Base-by-base conservation (phyloP, 1,284 basidiomycete genomes). In the Singerocomus inundabilis region DNA sequence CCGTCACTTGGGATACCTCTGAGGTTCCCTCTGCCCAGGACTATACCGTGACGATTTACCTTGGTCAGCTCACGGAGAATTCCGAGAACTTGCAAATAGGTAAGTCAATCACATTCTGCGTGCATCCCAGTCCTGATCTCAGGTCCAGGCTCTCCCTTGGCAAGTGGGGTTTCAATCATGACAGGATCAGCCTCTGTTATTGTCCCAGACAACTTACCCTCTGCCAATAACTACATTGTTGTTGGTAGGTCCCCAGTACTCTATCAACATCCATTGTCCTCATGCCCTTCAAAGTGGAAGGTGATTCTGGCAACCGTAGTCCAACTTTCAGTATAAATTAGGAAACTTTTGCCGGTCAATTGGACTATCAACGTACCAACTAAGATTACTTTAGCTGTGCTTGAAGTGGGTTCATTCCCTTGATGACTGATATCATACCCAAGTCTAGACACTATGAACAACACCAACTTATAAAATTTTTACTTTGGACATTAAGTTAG, bases 51-150 rank as follows among this genome's bases (percentile, higher is more conserved):
- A 25, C 56, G n/a, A 31, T 77, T 38, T 48, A 73, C 8, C 67
- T 78, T n/a, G 77, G 76, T n/a, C 64, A 57, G 24, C 1, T 46
- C 1, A 5, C 26, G n/a, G 45, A 46, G n/a, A 1, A 43, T 15
- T 68, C 63, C 37, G 77, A 79, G 62, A 63, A 79, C 60, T 57
- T 80, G 52, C 61, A 77, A 49, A 52, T 59, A 36, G 2, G 76
- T 76, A 48, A 53, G 77, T 66, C 21, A 1, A 25, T n/a, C 13
- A 1, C n/a, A 4, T 26, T 30, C 12, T 24, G 1, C 11, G 13
- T 24, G 12, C 24, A 8, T 34, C 34, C 46, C 12, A 25, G 2
- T 28, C 25, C 46, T 66, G 24, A 64, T 30, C 3, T 2, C 38
- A 37, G 6, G 13, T 13, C 13, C 51, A 79, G 78, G 60, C 2